Evolutionary conservation across 1,284 basidiomycete genomes (phyloP).

Genomic region (Taiwanofungus camphoratus): DNA sequence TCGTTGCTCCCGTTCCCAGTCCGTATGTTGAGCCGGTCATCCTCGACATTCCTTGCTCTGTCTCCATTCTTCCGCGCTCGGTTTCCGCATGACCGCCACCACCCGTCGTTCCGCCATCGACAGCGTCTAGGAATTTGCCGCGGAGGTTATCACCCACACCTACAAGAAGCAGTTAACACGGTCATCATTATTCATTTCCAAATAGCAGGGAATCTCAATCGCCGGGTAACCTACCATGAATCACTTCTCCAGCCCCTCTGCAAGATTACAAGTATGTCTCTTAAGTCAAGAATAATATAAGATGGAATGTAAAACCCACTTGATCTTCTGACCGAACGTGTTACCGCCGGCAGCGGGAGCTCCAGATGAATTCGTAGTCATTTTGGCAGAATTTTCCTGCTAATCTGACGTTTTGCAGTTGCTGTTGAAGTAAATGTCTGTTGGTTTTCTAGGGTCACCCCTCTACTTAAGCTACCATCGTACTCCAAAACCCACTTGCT

Average conservation of each 20-base stretch:
- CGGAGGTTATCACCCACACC: conserved; percentile 15
- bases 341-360: neutral
- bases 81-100: conserved; percentile 7
- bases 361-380: conserved; percentile 1
- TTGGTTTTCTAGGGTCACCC: too few species aligned
- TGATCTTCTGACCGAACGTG: conserved; percentile 10
- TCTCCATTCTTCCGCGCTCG: conserved; percentile 8
- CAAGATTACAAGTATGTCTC: too few species aligned
- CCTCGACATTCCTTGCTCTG: conserved; percentile 14
- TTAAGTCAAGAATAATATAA: neutral
- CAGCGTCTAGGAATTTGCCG: conserved; percentile 11
- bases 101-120: conserved; percentile 6
- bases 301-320: conserved; percentile 5
- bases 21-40: conserved; percentile 10
- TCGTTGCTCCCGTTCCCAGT: neutral
- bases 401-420: neutral
- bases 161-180: too few species aligned
- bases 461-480: neutral
- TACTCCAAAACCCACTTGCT: neutral
- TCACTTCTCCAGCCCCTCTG: conserved; percentile 14
- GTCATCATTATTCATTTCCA: neutral
- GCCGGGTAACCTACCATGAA: conserved; percentile 9
- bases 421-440: too few species aligned
- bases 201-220: too few species aligned
- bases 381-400: neutral